phyloP scores from a whole-genome alignment of 768 basidiomycete genomes.

The Phaeotremella fagi region DNA sequence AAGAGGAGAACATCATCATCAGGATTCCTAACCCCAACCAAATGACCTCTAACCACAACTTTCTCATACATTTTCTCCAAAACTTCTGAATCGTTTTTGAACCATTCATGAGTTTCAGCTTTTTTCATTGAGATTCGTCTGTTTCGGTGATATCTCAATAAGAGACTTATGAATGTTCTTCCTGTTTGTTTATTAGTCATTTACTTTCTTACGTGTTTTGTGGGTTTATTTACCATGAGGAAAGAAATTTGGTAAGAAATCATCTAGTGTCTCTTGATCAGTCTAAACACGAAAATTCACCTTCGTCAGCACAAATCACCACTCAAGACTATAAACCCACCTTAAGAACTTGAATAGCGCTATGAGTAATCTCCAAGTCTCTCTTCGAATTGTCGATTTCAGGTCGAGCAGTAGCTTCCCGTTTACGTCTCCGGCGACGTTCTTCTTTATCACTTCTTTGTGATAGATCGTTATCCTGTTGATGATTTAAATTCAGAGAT shows the following conservation, averaged over 20 bases:
- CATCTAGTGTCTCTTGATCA: background rate
- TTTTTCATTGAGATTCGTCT: slow-evolving; percentile 22
- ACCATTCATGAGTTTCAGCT: slow-evolving; percentile 19
- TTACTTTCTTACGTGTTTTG: too few species aligned
- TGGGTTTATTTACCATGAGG: background rate
- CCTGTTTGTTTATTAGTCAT: too few species aligned
- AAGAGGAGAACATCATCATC: too few species aligned
- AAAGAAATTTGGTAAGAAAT: background rate
- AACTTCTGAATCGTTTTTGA: slow-evolving; percentile 66
- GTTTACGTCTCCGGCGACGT: too few species aligned
- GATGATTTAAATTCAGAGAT: background rate
- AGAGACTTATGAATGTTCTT: slow-evolving; percentile 1
- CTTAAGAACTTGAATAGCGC: background rate
- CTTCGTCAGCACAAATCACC: slow-evolving; percentile 1
- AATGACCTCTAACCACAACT: slow-evolving; percentile 8
- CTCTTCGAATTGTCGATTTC: too few species aligned
- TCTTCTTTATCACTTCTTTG: background rate
- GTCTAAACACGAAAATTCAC: background rate
- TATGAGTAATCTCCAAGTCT: too few species aligned
- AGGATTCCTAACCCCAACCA: background rate
- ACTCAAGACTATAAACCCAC: background rate
- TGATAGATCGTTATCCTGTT: background rate
- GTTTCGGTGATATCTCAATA: slow-evolving; percentile 27
- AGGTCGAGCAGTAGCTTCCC: too few species aligned
- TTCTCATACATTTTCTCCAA: slow-evolving; percentile 63